Evolutionary conservation across 768 basidiomycete species (phyloP).

Genomic region (Saitozyma sp.): DNA sequence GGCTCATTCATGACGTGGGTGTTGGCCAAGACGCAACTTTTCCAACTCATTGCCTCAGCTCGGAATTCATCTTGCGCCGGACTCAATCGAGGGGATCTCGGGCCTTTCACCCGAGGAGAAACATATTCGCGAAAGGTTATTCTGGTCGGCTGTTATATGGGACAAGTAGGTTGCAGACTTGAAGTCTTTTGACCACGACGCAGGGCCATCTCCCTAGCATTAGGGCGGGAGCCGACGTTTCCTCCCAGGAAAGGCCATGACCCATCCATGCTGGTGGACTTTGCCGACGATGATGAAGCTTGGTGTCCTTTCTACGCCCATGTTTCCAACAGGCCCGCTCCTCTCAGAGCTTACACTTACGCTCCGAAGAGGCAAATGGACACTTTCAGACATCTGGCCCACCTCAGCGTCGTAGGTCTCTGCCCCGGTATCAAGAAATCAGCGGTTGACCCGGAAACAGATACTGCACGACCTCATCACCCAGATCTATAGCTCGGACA

Average conservation of each 20-base stretch:
- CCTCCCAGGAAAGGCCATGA: slow-evolving; percentile 7
- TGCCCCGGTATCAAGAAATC: too few relatives aligned
- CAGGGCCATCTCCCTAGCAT: slow-evolving; percentile 18
- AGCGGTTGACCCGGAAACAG: slow-evolving; percentile 1
- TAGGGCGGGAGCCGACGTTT: slow-evolving; percentile 17
- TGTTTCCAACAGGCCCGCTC: slow-evolving; percentile 11
- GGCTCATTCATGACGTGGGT: slow-evolving; percentile 20
- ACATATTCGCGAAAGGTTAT: slow-evolving; percentile 9
- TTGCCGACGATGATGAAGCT: slow-evolving; percentile 15
- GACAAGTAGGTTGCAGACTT: slow-evolving; percentile 11
- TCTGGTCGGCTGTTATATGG: slow-evolving; percentile 23
- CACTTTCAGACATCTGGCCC: slow-evolving; percentile 5
- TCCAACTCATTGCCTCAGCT: slow-evolving; percentile 12
- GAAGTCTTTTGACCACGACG: too few relatives aligned
- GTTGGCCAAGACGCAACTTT: too few relatives aligned
- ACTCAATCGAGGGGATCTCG: slow-evolving; percentile 7
- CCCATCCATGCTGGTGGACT: slow-evolving; percentile 11
- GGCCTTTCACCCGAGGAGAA: slow-evolving; percentile 13
- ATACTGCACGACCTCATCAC: slow-evolving; percentile 19
- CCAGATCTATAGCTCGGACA: slow-evolving; percentile 14
- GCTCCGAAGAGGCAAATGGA: background rate
- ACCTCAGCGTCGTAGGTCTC: slow-evolving; percentile 6
- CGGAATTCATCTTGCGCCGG: slow-evolving; percentile 15
- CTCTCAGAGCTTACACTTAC: slow-evolving; percentile 12
- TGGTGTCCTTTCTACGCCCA: slow-evolving; percentile 15